A percentile compares a stretch with the other conserved stretches of the same genome.
Conservation (phyloP, 306 rosid species). For the Hippophae tibetana region DNA sequence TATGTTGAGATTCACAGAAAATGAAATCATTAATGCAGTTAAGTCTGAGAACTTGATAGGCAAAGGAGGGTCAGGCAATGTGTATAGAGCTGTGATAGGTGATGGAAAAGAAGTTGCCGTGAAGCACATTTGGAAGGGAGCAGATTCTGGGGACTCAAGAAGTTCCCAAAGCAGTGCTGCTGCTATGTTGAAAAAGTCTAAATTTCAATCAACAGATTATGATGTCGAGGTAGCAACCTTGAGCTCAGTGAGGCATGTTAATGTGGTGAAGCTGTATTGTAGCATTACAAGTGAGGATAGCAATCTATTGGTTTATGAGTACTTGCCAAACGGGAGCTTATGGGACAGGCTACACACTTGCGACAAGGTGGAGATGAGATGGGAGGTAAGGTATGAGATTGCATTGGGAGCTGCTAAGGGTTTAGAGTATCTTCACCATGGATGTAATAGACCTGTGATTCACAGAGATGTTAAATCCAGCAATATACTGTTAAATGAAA, state of each 20-base stretch:
- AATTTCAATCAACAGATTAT: conserved; percentile 36
- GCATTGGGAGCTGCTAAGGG: conserved; percentile 88
- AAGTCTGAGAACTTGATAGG: conserved; percentile 62
- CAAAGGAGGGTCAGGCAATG: conserved; percentile 87
- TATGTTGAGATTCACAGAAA: conserved; percentile 51
- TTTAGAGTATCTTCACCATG: conserved; percentile 80
- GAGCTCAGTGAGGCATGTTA: conserved; percentile 80
- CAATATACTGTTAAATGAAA: conserved; percentile 65
- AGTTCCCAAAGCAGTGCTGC: conserved; percentile 40
- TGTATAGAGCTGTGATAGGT: conserved; percentile 49
- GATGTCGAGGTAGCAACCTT: conserved; percentile 80
- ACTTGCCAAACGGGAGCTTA: conserved; percentile 77
- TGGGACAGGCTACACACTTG: conserved; percentile 68
- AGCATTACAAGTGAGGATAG: conserved; percentile 89
- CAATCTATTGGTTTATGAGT: conserved; percentile 76
- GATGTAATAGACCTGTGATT: conserved; percentile 61
- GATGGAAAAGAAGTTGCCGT: conserved; percentile 61
- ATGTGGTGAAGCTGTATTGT: conserved; percentile 83
- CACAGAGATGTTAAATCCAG: conserved; percentile 89
- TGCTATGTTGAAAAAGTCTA: conserved; percentile 39
- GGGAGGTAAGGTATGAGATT: conserved; percentile 72
- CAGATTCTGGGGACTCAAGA: conserved; percentile 27
- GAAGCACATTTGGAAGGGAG: conserved; percentile 64
- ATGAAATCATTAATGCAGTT: conserved; percentile 49
- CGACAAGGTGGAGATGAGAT: conserved; percentile 45